These are phyloP conservation scores for Claviceps spartinae DNA, from an alignment of 2,329 filamentous ascomycete species.

Conservation along the genomic window DNA sequence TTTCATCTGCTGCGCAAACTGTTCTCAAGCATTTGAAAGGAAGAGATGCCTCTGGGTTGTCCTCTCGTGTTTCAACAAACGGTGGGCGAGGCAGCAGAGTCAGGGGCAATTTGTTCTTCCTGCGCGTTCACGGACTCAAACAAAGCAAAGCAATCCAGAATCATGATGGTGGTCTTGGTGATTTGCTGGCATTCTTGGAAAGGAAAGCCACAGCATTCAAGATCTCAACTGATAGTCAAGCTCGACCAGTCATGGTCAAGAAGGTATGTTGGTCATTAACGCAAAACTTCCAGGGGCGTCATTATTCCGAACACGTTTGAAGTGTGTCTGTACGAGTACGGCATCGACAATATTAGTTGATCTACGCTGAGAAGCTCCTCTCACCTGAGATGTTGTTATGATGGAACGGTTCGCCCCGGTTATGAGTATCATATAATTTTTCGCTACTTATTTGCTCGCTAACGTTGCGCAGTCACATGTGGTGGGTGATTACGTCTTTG, in stretches of 20 bases:
- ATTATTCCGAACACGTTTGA: conserved; percentile 3
- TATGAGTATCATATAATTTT: neutral
- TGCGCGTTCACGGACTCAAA: conserved; percentile 49
- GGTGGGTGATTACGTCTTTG: conserved; percentile 55
- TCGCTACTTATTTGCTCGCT: conserved; percentile 28
- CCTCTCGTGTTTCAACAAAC: conserved; percentile 21
- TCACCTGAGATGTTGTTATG: neutral
- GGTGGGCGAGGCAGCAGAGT: conserved; percentile 17
- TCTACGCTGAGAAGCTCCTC: neutral
- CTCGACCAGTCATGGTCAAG: conserved; percentile 49
- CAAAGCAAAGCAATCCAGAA: conserved; percentile 56
- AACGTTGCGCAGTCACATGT: conserved; percentile 57
- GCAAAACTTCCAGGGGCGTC: conserved; percentile 6
- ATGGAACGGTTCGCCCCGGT: conserved; percentile 1
- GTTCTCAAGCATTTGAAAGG: conserved; percentile 28
- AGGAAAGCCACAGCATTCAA: conserved; percentile 49
- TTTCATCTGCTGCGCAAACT: conserved; percentile 27
- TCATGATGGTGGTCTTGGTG: conserved; percentile 50
- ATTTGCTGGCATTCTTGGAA: conserved; percentile 55
- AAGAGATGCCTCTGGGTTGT: conserved; percentile 19
- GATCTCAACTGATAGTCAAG: conserved; percentile 26
- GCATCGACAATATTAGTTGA: neutral
- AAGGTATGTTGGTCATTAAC: conserved; percentile 54
- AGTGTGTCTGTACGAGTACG: conserved; percentile 1
- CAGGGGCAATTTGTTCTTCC: conserved; percentile 16